A percentile compares a stretch with the other conserved stretches of the same genome.
phyloP scores from a whole-genome alignment of 2,329 filamentous ascomycete species.

The Ophiocordyceps polyrhachis-furcata region DNA sequence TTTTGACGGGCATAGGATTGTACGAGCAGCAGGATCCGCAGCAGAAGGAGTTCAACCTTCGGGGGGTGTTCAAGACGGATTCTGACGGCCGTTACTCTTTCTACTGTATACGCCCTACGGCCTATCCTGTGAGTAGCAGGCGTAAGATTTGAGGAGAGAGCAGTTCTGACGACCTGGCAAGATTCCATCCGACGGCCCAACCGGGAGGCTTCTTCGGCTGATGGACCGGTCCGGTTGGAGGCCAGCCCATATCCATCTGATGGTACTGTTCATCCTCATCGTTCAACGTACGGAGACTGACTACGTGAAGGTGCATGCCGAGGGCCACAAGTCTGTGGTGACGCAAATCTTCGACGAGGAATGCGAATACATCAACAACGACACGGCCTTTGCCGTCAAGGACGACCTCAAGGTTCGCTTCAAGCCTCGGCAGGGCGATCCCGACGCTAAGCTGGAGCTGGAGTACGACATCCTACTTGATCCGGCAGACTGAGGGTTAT shows the following conservation, averaged over 20 bases:
- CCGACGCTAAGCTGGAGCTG: constrained; percentile 36
- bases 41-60: constrained; percentile 55
- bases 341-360: constrained; percentile 56
- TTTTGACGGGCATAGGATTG: constrained; percentile 14
- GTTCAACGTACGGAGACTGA: not conserved
- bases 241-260: constrained; percentile 42
- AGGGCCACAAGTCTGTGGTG: constrained; percentile 48
- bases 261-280: constrained; percentile 15
- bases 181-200: constrained; percentile 31
- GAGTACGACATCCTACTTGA: constrained; percentile 39
- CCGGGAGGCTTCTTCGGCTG: constrained; percentile 28
- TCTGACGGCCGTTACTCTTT: constrained; percentile 42
- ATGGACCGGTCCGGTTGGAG: constrained; percentile 38
- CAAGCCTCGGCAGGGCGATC: constrained; percentile 14
- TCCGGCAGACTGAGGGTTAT: not conserved
- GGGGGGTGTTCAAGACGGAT: constrained; percentile 53
- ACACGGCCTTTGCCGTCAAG: constrained; percentile 37
- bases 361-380: constrained; percentile 38
- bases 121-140: constrained; percentile 22
- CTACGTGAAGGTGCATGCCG: constrained; percentile 20
- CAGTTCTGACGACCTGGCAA: constrained; percentile 1
- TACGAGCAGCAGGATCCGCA: constrained; percentile 57
- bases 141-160: no score
- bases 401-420: constrained; percentile 27
- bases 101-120: constrained; percentile 41